Conservation (phyloP, 306 rosid genomes). For the Elaeagnus macrophylla region DNA sequence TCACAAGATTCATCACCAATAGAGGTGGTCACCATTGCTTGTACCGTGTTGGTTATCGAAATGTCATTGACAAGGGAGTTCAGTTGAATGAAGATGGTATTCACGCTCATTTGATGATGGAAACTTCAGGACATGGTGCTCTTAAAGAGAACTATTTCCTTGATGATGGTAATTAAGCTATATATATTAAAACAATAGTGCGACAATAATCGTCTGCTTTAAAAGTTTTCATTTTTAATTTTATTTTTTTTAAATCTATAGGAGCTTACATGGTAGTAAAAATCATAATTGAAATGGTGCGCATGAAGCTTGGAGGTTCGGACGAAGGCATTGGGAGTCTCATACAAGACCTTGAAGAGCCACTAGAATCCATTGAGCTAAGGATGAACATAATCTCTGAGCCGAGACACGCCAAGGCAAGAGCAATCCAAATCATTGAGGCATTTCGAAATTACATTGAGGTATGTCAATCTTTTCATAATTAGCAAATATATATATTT, state of each 20-base stretch:
- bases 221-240: too few species aligned
- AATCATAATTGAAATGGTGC: constrained; percentile 76
- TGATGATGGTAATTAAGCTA: constrained; percentile 52
- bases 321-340: constrained; percentile 79
- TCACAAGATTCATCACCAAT: constrained; percentile 48
- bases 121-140: constrained; percentile 91
- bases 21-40: constrained; percentile 77
- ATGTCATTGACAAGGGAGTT: constrained; percentile 79
- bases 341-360: constrained; percentile 73
- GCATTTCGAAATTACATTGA: constrained; percentile 51
- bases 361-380: constrained; percentile 53
- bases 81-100: constrained; percentile 60
- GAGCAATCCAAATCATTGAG: constrained; percentile 53
- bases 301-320: constrained; percentile 72
- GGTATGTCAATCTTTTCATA: too few species aligned
- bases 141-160: constrained; percentile 82
- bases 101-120: constrained; percentile 83
- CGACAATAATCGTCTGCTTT: too few species aligned
- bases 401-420: constrained; percentile 63
- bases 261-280: constrained; percentile 90
- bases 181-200: neutral
- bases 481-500: too few species aligned
- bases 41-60: constrained; percentile 75
- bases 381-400: constrained; percentile 60
- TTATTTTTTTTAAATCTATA: too few species aligned